Percentiles rank a stretch among this genome's conserved stretches.
Conservation (phyloP, 2,329 filamentous ascomycete genomes). For the Epichloe sylvatica region DNA sequence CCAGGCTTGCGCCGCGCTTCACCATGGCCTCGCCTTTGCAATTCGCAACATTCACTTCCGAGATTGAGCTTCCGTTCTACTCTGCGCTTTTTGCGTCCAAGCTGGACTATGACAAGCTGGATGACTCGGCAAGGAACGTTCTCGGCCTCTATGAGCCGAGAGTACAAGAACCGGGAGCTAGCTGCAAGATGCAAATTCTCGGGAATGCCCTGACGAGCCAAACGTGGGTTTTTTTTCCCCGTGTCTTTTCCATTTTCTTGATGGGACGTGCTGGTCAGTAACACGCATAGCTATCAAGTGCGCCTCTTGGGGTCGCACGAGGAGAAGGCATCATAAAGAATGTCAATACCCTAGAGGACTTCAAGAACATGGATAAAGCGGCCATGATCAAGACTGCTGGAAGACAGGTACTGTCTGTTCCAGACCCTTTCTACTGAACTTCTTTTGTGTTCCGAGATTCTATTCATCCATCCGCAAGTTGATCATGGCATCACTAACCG, state of each 20-base stretch:
- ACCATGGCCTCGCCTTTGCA: constrained; percentile 41
- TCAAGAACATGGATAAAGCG: constrained; percentile 67
- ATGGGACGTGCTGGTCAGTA: neutral
- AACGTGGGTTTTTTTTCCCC: constrained; percentile 53
- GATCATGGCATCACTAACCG: neutral
- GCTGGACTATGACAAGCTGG: constrained; percentile 92
- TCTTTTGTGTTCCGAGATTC: neutral
- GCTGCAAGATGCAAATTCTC: constrained; percentile 80
- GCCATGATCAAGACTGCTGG: constrained; percentile 67
- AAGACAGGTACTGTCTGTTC: constrained; percentile 44
- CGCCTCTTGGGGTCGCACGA: constrained; percentile 57
- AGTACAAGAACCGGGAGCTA: constrained; percentile 56
- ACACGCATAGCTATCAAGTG: constrained; percentile 27
- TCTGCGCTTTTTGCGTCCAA: constrained; percentile 83
- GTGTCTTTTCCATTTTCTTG: neutral
- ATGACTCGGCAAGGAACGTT: constrained; percentile 78
- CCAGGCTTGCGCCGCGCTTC: neutral
- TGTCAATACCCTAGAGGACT: constrained; percentile 90
- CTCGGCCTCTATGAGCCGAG: constrained; percentile 83
- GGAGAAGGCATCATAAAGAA: constrained; percentile 93
- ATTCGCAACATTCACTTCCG: constrained; percentile 83
- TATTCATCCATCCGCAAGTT: no score
- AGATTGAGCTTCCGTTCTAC: constrained; percentile 94
- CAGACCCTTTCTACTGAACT: neutral
- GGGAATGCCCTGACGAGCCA: constrained; percentile 73